Base-by-base conservation (phyloP, 129 eudicot genomes). In the Silybum marianum region DNA sequence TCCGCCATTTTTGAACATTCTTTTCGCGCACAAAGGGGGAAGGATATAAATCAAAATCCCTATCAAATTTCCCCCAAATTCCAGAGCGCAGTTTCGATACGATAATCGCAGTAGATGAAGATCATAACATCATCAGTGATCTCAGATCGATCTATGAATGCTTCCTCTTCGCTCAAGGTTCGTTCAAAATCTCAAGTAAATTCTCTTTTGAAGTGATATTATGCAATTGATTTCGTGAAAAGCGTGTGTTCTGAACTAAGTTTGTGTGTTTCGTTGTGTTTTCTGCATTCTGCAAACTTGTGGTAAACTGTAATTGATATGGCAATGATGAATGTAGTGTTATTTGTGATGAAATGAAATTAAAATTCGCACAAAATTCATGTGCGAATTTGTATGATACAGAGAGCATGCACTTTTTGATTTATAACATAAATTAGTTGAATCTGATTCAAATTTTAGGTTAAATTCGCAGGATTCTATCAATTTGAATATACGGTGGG, bases 101-200 rank as follows among this genome's bases (percentile, higher is more conserved):
- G 65, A 54, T 54, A 16, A 54, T 54, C 22, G 22, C 22, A 54
- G 65, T 54, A 54, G 7, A 7, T 14, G 65, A 81, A 81, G 84
- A 81, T 87, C 86, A 87, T 88, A 81, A 87, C 70, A n/a, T n/a
- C n/a, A 82, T 86, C 25, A 74, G 76, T 72, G 90, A 88, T 79
- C 88, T 88, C 82, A 88, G 81, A 70, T 85, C 91, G 77, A 85
- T 88, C 82, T 88, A 88, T 14, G 88, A n/a, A n/a, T 88, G 46
- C 83, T 85, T 78, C 91, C 88, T 73, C 87, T 85, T 75, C 88
- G 79, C 16, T 78, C 86, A 22, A 88, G 91, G 91, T 88, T 77
- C 40, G 9, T 36, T 18, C 66, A n/a, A 58, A n/a, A 58, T 58
- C 66, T 58, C 66, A 58, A 58, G 23, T 58, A 58, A 58, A 58